A percentile compares a stretch with the other conserved stretches of the same genome.
Evolutionary conservation across 2,329 filamentous ascomycete genomes (phyloP).

Genomic region (Phialophora verrucosa): DNA sequence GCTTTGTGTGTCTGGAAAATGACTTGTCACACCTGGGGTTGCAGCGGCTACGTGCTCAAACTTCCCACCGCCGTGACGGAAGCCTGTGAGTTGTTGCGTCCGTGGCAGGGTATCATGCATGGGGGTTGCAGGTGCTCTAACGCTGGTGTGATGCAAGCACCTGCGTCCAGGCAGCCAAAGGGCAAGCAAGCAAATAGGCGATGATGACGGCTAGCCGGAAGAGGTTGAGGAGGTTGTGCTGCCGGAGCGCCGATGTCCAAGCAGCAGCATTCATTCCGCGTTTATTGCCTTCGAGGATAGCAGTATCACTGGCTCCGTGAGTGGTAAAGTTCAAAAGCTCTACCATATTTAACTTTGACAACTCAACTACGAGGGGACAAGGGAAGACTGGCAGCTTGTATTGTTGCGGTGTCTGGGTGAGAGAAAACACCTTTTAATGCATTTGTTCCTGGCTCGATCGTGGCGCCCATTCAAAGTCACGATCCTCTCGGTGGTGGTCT

Average conservation of each 20-base stretch:
- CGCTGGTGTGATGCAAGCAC: conserved; percentile 4
- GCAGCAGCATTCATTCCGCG: neutral
- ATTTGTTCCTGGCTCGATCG: conserved; percentile 18
- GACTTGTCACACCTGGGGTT: conserved; percentile 5
- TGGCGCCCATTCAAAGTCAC: conserved; percentile 25
- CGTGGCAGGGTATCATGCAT: conserved; percentile 7
- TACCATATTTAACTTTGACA: neutral
- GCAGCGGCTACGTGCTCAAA: neutral
- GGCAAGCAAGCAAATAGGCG: conserved; percentile 2
- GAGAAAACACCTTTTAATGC: conserved; percentile 1
- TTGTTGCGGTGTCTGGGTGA: neutral
- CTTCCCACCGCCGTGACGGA: neutral
- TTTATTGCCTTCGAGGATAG: neutral
- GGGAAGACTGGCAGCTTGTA: neutral
- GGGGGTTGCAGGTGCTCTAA: conserved; percentile 11
- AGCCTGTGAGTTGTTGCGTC: neutral
- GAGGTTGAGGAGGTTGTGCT: conserved; percentile 5
- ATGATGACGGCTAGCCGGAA: neutral
- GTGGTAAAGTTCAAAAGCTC: neutral
- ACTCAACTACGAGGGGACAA: neutral
- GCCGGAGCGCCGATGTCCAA: neutral
- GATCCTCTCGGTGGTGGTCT: conserved; percentile 14
- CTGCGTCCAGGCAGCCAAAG: neutral
- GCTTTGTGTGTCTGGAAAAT: neutral
- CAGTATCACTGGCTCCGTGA: neutral